Evolutionary conservation across 163 green algal species (phyloP).

Genomic region (Smithsoniella earleae): DNA sequence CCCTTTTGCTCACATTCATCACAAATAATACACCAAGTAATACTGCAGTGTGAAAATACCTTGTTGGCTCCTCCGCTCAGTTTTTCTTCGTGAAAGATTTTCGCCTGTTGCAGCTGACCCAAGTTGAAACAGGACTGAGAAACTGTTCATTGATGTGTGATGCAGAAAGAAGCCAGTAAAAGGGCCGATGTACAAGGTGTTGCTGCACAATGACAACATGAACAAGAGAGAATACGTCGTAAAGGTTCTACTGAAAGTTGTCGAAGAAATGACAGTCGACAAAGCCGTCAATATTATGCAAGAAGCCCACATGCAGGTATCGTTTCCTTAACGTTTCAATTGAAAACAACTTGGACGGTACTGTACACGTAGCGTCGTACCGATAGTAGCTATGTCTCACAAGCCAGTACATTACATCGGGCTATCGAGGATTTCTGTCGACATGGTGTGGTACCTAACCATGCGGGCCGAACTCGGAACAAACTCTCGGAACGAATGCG

Average conservation of each 20-base stretch:
- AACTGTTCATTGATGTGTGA: no score
- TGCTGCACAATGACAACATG: constrained; percentile 84
- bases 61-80: not conserved
- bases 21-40: not conserved
- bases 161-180: constrained; percentile 34
- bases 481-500: no score
- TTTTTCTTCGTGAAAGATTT: not conserved
- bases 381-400: not conserved
- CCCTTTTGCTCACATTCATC: no score
- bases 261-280: constrained; percentile 59
- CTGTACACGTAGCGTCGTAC: no score
- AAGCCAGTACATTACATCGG: not conserved
- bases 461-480: no score
- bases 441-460: not conserved
- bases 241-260: constrained; percentile 66
- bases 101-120: not conserved
- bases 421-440: not conserved
- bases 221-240: constrained; percentile 86
- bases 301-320: constrained; percentile 29
- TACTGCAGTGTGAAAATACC: not conserved
- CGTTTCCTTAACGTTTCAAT: not conserved
- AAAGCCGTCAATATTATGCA: constrained; percentile 81
- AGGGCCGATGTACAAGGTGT: constrained; percentile 69
- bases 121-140: not conserved
- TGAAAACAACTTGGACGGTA: no score